Base-by-base conservation (phyloP, 75 land plant species). In the Chamaecyparis obtusa region DNA sequence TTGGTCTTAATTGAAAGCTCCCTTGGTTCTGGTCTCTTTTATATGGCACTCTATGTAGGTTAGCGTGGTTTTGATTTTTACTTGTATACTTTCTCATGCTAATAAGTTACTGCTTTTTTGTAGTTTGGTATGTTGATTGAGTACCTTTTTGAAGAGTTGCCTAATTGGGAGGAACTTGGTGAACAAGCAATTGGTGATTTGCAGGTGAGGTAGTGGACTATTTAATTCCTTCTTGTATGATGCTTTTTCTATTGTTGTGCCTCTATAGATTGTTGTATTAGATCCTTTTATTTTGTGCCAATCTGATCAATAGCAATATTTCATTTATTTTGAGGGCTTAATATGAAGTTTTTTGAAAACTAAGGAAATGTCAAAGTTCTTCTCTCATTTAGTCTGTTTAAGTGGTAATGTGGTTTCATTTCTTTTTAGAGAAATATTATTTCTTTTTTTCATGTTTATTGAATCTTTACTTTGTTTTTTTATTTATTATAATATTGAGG, bases 61-160 rank as follows among this genome's bases (percentile, higher is more conserved):
- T 41, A 76, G 36, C 33, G 30, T 14, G 17, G 32, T 86, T n/a
- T 86, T 36, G 32, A 17, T 30, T 24, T 17, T 83, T 56, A 21
- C 48, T 6, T 83, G 51, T 9, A 82, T 27, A 43, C n/a, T 54
- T 84, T 48, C 21, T 84, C 17, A 30, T 32, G n/a, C 27, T 88
- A 64, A 49, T 1, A 10, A 46, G 30, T 54, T 75, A 69, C 44
- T 79, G 32, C n/a, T 80, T 24, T 35, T 71, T 74, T 88, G 85
- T 94, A 98, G 99, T 98, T 98, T 91, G 99, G 99, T 37, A 98
- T 98, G 99, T 81, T 98, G 92, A 98, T 98, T 89, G 94, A 96
- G 85, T 94, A 89, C 56, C 93, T 98, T 0, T 98, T 98, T 89
- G 96, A 98, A 64, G 87, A 94, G 87, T 92, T 94, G 83, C 99